phyloP scores from a whole-genome alignment of 1,139 yeast genomes.

The Waltiozyma sp. region DNA sequence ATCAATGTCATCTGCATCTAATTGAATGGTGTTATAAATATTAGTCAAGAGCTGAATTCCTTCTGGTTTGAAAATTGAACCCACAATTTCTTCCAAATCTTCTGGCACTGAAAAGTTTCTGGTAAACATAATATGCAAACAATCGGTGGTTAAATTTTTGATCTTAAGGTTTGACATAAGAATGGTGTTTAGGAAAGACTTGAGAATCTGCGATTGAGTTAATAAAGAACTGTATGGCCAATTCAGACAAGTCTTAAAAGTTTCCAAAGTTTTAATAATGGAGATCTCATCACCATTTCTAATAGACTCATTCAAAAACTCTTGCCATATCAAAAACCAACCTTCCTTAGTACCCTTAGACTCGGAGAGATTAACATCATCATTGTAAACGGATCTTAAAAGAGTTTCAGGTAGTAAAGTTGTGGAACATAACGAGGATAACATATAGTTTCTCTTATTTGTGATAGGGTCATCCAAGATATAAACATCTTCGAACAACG shows the following conservation, averaged over 20 bases:
- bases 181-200: conserved; percentile 54
- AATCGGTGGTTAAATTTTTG: conserved; percentile 79
- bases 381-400: conserved; percentile 58
- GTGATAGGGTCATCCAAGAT: conserved; percentile 87
- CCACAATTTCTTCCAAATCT: conserved; percentile 73
- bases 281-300: conserved; percentile 30
- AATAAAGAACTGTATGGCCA: conserved; percentile 82
- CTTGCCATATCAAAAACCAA: conserved; percentile 78
- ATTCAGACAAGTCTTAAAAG: conserved; percentile 79
- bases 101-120: conserved; percentile 59
- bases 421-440: conserved; percentile 76
- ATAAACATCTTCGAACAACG: conserved; percentile 90
- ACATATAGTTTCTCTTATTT: conserved; percentile 62
- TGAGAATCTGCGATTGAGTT: conserved; percentile 54
- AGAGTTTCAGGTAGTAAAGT: conserved; percentile 65
- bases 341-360: conserved; percentile 67
- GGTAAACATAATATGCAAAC: conserved; percentile 80
- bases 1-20: conserved; percentile 70
- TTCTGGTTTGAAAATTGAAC: conserved; percentile 61
- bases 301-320: conserved; percentile 45
- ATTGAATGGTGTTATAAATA: conserved; percentile 50
- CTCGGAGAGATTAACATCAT: conserved; percentile 47
- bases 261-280: conserved; percentile 62
- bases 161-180: conserved; percentile 53
- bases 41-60: conserved; percentile 59